Percentiles rank a stretch among this genome's conserved stretches.
Conservation (phyloP, 164 flowering plant species). For the Platanus orientalis region DNA sequence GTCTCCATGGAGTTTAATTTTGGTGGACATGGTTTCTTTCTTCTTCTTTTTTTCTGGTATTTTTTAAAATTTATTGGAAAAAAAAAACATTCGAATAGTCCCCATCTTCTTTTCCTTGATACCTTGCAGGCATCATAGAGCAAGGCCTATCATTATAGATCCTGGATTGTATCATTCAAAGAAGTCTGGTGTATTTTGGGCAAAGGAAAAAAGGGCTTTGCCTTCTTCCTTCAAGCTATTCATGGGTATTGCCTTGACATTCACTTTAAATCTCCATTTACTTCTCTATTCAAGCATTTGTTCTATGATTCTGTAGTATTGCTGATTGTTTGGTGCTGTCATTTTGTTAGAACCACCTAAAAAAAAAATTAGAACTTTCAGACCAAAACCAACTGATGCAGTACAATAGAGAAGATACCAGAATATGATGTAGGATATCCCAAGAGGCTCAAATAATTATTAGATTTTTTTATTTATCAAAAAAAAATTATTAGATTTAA, state of each 20-base stretch:
- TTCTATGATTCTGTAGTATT: no score
- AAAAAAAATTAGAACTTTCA: no score
- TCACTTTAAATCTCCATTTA: not conserved
- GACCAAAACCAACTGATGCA: no score
- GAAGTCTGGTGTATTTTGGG: constrained; percentile 81
- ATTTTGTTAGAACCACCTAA: no score
- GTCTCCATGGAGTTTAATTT: not conserved
- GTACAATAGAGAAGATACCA: no score
- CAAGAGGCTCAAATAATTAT: no score
- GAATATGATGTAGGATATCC: no score
- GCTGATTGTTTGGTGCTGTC: no score
- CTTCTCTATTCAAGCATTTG: not conserved
- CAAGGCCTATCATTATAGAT: constrained; percentile 76
- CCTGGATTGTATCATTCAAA: constrained; percentile 73
- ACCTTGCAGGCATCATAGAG: constrained; percentile 57
- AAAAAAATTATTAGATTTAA: no score
- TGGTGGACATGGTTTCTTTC: not conserved
- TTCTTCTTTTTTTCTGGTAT: not conserved
- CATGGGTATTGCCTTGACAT: constrained; percentile 34
- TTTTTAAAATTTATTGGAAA: no score
- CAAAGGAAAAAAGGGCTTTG: constrained; percentile 62
- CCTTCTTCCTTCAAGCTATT: constrained; percentile 89
- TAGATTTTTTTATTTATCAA: no score
- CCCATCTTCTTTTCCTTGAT: constrained; percentile 2
- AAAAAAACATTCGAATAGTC: no score